phyloP scores from a whole-genome alignment of 441 rosid genomes.

The Erodium chrysanthum region DNA sequence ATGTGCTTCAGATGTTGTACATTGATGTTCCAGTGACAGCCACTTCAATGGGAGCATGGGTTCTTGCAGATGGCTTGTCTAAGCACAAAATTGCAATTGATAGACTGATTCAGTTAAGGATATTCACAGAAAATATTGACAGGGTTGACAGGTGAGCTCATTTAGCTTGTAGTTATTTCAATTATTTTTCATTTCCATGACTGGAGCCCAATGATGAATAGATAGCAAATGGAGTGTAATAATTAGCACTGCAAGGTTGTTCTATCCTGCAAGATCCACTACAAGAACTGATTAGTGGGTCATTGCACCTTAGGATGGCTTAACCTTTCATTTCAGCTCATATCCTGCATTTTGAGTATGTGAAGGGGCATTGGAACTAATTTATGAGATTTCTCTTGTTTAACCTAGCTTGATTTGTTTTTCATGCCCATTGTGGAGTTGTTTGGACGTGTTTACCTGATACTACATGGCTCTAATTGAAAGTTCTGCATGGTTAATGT shows the following conservation, averaged over 20 bases:
- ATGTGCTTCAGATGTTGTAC: slow-evolving; percentile 64
- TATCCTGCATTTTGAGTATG: background rate
- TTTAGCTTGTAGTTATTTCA: background rate
- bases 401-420: background rate
- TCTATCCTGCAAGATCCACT: too few species aligned
- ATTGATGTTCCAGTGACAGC: slow-evolving; percentile 44
- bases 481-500: background rate
- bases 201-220: background rate
- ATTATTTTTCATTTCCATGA: too few species aligned
- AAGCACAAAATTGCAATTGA: slow-evolving; percentile 79
- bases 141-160: slow-evolving; percentile 45
- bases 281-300: background rate
- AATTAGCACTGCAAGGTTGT: background rate
- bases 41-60: slow-evolving; percentile 62
- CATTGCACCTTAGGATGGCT: background rate
- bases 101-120: slow-evolving; percentile 60
- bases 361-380: background rate
- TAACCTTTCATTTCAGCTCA: background rate
- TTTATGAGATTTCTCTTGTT: background rate
- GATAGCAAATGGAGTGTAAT: background rate
- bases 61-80: slow-evolving; percentile 55
- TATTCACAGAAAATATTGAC: slow-evolving; percentile 33
- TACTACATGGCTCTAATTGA: background rate
- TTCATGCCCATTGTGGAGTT: background rate
- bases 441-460: background rate